Percentiles rank a stretch among this genome's conserved stretches.
These are phyloP conservation scores for Fusarium nisikadoi DNA, from an alignment of 2,329 filamentous ascomycete species.

Conservation along the genomic window DNA sequence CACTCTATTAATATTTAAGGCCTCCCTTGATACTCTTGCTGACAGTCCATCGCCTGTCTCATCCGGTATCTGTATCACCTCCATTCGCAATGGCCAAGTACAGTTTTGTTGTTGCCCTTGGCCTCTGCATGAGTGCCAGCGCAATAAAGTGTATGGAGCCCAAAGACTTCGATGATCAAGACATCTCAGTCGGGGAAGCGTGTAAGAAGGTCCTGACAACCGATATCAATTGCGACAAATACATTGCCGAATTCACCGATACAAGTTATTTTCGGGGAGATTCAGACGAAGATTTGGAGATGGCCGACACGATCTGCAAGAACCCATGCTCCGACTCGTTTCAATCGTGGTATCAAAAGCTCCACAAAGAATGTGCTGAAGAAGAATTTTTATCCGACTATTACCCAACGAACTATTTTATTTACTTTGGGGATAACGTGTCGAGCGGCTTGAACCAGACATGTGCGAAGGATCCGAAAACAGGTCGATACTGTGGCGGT, in stretches of 20 bases:
- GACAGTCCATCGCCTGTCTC: background rate
- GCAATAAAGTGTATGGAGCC: background rate
- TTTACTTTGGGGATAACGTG: background rate
- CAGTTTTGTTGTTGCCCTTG: background rate
- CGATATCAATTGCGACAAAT: background rate
- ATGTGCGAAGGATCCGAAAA: background rate
- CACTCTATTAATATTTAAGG: too few species aligned
- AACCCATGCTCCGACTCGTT: background rate
- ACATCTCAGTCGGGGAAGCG: background rate
- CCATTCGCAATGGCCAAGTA: background rate
- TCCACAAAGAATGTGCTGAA: background rate
- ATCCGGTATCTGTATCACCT: background rate
- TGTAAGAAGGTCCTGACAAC: background rate
- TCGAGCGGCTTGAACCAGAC: background rate
- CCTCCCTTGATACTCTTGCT: background rate
- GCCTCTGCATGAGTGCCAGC: background rate
- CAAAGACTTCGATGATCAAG: background rate
- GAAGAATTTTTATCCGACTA: background rate
- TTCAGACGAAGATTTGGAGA: background rate
- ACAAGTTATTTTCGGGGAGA: background rate
- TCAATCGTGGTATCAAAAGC: background rate
- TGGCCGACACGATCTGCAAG: background rate
- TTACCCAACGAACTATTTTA: background rate
- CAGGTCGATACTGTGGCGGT: background rate
- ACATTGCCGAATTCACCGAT: background rate